phyloP scores from a whole-genome alignment of 2,329 filamentous ascomycete species.

The Corniculantispora saksenae region DNA sequence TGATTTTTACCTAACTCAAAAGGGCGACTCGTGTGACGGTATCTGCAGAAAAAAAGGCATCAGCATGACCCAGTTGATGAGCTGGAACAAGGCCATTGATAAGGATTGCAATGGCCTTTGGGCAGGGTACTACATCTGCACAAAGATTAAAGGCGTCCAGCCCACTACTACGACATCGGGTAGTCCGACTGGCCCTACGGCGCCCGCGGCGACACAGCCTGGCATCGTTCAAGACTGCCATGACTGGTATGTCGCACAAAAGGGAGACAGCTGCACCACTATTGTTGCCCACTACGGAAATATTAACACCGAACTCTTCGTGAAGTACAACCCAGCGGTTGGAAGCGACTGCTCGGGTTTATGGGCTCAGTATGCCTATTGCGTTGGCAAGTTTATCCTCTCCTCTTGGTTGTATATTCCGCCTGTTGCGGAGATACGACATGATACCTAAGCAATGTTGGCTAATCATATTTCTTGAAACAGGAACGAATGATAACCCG shows the following conservation, averaged over 20 bases:
- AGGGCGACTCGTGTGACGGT: constrained; percentile 9
- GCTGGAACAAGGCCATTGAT: constrained; percentile 17
- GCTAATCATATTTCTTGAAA: no score
- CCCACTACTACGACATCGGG: background rate
- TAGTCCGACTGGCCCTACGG: background rate
- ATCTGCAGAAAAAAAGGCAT: constrained; percentile 13
- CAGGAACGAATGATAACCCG: background rate
- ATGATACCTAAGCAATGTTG: no score
- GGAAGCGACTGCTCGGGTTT: constrained; percentile 9
- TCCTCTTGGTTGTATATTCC: no score
- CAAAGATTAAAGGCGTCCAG: background rate
- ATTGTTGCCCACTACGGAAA: constrained; percentile 3
- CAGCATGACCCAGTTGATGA: constrained; percentile 1
- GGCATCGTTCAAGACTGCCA: constrained; percentile 7
- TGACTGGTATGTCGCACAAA: constrained; percentile 4
- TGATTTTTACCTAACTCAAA: constrained; percentile 6
- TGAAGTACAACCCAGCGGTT: constrained; percentile 8
- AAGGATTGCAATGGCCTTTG: constrained; percentile 8
- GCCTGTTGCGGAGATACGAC: no score
- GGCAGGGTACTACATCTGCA: constrained; percentile 6
- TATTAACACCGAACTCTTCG: background rate
- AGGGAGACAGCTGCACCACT: constrained; percentile 11
- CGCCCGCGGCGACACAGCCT: background rate
- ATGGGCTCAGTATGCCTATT: constrained; percentile 8
- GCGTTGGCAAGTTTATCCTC: constrained; percentile 1